A percentile compares a stretch with the other conserved stretches of the same genome.
Conservation (phyloP, 2,329 filamentous ascomycete genomes). For the Cytospora leucostoma region DNA sequence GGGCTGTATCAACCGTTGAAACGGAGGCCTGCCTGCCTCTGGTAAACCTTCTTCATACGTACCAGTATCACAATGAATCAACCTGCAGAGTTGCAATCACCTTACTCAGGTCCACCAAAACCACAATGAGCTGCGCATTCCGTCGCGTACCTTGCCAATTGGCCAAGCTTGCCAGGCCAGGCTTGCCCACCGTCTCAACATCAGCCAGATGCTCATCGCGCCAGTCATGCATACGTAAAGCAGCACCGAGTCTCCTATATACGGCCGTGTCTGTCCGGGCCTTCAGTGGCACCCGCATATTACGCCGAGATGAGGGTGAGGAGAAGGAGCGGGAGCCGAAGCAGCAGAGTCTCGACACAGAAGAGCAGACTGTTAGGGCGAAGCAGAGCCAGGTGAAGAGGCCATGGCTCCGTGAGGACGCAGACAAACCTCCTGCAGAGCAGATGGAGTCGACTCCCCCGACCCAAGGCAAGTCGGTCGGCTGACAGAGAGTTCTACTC, state of each 20-base stretch:
- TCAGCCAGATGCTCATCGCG: not conserved
- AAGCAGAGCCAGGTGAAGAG: conserved; percentile 60
- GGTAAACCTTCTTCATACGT: not conserved
- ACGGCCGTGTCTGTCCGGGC: not conserved
- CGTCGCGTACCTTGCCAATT: conserved; percentile 29
- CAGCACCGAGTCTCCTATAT: not conserved
- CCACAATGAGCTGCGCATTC: conserved; percentile 31
- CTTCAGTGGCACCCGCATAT: conserved; percentile 9
- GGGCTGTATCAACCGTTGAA: not conserved
- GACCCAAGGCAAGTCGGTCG: conserved; percentile 36
- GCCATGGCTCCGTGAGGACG: conserved; percentile 67
- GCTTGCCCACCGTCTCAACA: conserved; percentile 11
- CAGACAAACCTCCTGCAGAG: conserved; percentile 43
- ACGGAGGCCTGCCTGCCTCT: no score
- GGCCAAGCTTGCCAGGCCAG: conserved; percentile 25
- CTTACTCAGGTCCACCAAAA: conserved; percentile 3
- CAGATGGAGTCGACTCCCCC: conserved; percentile 31
- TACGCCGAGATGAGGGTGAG: conserved; percentile 27
- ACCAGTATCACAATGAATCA: not conserved
- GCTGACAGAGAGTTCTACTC: no score
- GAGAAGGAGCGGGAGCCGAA: conserved; percentile 36
- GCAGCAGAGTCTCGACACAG: conserved; percentile 39
- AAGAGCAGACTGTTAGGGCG: conserved; percentile 43
- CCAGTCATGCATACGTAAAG: not conserved
- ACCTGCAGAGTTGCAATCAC: not conserved